Conservation (phyloP, 2,329 filamentous ascomycete genomes). For the Trichoderma koningiopsis region DNA sequence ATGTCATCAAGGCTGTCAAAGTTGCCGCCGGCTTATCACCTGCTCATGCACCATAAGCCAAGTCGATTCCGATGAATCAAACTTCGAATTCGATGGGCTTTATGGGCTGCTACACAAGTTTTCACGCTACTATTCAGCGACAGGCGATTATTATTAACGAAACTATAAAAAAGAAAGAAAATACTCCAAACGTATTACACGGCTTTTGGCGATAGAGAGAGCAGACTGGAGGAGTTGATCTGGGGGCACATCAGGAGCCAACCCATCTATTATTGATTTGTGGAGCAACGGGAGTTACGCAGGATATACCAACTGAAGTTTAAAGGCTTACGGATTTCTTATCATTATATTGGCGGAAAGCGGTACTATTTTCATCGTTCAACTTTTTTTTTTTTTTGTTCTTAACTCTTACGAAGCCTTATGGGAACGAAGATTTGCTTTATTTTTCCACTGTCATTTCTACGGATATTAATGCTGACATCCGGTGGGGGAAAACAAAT, state of each 20-base stretch:
- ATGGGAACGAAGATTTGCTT: not conserved
- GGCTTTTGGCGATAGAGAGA: not conserved
- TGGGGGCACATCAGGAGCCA: not conserved
- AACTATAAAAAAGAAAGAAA: not conserved
- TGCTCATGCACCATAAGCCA: not conserved
- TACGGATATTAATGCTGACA: not conserved
- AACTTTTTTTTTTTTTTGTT: not conserved
- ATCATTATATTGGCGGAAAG: not conserved
- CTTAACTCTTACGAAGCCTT: not conserved
- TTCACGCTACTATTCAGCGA: not conserved
- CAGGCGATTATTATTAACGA: not conserved
- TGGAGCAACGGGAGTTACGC: conserved; percentile 15
- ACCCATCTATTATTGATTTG: conserved; percentile 6
- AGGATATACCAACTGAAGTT: conserved; percentile 18
- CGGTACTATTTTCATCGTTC: not conserved
- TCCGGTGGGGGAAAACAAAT: not conserved
- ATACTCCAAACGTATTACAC: not conserved
- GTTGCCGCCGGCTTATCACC: conserved; percentile 31
- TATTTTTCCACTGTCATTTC: not conserved
- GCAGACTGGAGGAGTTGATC: not conserved
- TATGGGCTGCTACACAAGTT: not conserved
- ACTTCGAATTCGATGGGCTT: no score
- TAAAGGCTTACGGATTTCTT: not conserved
- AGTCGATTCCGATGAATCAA: not conserved
- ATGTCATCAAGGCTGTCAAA: conserved; percentile 41